Evolutionary conservation across 768 basidiomycete genomes (phyloP).

Genomic region (Termitomyces sp.): DNA sequence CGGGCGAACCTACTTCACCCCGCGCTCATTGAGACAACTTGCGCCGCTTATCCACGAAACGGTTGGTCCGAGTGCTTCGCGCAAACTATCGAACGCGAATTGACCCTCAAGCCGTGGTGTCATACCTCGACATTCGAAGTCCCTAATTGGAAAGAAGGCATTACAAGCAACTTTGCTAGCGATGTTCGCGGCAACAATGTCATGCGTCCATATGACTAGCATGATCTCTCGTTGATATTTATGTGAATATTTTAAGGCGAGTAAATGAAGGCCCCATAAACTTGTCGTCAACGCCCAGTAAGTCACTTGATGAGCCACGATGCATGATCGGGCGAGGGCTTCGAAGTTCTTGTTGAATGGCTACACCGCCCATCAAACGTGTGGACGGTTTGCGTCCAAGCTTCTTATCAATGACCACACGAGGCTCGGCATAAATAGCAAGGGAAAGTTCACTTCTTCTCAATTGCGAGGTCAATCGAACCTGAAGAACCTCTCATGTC

Average conservation of each 20-base stretch:
- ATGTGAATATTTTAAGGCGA: not conserved
- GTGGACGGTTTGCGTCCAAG: not conserved
- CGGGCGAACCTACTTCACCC: constrained; percentile 40
- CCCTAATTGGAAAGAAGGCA: constrained; percentile 39
- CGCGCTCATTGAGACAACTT: constrained; percentile 36
- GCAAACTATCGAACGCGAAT: constrained; percentile 39
- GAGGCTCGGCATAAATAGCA: not conserved
- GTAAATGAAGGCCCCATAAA: not conserved
- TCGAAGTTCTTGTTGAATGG: not conserved
- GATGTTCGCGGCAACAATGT: constrained; percentile 40
- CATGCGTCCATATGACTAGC: constrained; percentile 36
- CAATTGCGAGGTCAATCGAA: no score
- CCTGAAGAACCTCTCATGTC: not conserved
- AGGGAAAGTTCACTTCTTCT: not conserved
- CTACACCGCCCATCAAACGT: not conserved
- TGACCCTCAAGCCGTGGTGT: constrained; percentile 45
- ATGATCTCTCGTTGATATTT: not conserved
- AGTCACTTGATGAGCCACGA: no score
- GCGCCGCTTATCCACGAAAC: constrained; percentile 35
- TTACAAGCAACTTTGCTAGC: constrained; percentile 42
- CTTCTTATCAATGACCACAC: not conserved
- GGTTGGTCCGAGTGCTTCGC: constrained; percentile 45
- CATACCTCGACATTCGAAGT: constrained; percentile 45
- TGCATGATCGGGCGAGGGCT: not conserved
- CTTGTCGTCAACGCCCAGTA: not conserved